Evolutionary conservation across 2,329 filamentous ascomycete genomes (phyloP), one percentile per base, ranked within the genome.

Genomic region (Diplodia corticola): DNA sequence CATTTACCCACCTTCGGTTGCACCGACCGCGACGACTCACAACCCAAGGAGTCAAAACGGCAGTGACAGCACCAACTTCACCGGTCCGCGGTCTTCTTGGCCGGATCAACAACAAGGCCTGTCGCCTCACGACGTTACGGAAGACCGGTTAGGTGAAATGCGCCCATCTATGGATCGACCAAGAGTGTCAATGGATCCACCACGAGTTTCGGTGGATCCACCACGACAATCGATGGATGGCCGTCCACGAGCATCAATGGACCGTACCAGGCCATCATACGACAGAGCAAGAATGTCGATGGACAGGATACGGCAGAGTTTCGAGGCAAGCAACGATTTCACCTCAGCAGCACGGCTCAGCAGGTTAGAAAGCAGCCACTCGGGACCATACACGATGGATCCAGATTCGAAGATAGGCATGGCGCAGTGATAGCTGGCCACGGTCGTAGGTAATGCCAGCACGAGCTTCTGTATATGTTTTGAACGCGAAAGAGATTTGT

Each of bases 31-130:
- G 53, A 78, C 75, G 22, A 79, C 77, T 13, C 90, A 95, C 75
- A 94, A 93, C 70, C 89, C 89, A 60, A 84, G 87, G 71, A 95
- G 91, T 73, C 92, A 96, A 75, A 96, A 94, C 72, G 92, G 93
- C 68, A 97, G 93, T 79, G 93, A 97, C 78, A 94, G 92, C 68
- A 97, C 95, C 59, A 93, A 96, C 72, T 96, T 93, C 77, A 96
- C 92, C 24, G 82, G 55, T 15, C 64, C 54, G 17, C 46, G 64
- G 9, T 61, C 46, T 20, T 66, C 64, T 6, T 66, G 64, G 64
- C 64, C 54, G 9, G 64, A 66, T n/a, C 54, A 66, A 6, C 60
- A 53, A 5, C 76, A n/a, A 13, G 17, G n/a, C 17, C 10, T 44
- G 40, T 44, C 40, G 7, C 46, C 59, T 12, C 12, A 7, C 17